These are phyloP conservation scores for Stagonosporopsis tanaceti DNA, from an alignment of 2,329 filamentous ascomycete species.

Conservation along the genomic window DNA sequence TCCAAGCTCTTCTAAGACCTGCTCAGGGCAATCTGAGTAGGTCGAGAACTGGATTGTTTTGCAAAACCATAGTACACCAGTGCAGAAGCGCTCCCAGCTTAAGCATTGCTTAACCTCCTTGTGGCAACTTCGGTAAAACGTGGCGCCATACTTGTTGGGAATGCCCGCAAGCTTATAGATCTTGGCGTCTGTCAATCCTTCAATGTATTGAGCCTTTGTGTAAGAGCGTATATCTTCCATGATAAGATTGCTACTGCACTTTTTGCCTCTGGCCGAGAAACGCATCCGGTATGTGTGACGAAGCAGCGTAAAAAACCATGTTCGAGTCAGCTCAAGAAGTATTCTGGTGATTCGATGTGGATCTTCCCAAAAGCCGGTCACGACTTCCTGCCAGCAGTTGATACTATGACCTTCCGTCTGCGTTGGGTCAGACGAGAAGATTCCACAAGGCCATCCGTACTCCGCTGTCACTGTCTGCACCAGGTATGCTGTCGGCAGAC, in stretches of 20 bases:
- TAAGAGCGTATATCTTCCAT: not conserved
- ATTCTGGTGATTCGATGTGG: too few relatives aligned
- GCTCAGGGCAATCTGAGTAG: not conserved
- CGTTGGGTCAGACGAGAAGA: too few relatives aligned
- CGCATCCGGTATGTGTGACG: not conserved
- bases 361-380: too few relatives aligned
- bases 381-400: too few relatives aligned
- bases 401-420: too few relatives aligned
- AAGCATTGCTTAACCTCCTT: not conserved
- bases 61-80: not conserved
- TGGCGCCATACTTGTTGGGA: not conserved
- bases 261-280: not conserved
- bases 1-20: not conserved
- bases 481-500: too few relatives aligned
- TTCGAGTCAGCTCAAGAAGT: too few relatives aligned
- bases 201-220: not conserved
- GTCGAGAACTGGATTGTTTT: not conserved
- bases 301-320: too few relatives aligned
- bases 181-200: not conserved
- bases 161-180: not conserved
- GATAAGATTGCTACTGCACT: not conserved
- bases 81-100: not conserved
- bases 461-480: too few relatives aligned
- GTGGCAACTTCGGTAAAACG: not conserved
- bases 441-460: too few relatives aligned